Percentiles rank a stretch among this genome's conserved stretches.
phyloP scores from a whole-genome alignment of 2,329 filamentous ascomycete genomes.

The Fonsecaea multimorphosa region DNA sequence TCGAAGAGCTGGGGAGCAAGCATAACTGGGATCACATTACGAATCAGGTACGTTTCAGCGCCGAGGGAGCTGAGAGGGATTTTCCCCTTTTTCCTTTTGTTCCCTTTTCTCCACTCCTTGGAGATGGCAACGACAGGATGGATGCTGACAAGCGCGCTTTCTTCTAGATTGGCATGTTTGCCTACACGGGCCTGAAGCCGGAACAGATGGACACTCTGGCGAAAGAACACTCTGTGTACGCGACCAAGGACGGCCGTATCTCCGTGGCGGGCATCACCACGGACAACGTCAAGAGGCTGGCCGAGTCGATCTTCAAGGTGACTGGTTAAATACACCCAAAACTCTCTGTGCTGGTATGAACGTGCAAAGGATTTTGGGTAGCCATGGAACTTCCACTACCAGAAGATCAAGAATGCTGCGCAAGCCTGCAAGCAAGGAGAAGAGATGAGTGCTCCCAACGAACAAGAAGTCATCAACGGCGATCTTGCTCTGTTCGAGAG shows the following conservation, averaged over 20 bases:
- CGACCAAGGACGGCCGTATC: slow-evolving; percentile 74
- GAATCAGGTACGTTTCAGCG: slow-evolving; percentile 63
- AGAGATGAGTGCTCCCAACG: not conserved
- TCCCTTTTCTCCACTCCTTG: not conserved
- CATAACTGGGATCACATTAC: slow-evolving; percentile 99
- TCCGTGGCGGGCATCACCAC: slow-evolving; percentile 58
- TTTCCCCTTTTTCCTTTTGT: not conserved
- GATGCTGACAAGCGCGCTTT: not conserved
- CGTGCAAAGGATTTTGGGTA: not conserved
- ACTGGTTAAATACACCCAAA: slow-evolving; percentile 48
- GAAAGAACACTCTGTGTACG: slow-evolving; percentile 97
- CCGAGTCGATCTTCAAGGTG: slow-evolving; percentile 59
- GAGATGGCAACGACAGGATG: not conserved
- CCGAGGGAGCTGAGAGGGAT: not conserved
- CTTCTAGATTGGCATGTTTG: slow-evolving; percentile 92
- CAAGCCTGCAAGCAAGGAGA: not conserved
- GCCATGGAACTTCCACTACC: not conserved
- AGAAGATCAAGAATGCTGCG: not conserved
- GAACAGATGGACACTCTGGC: slow-evolving; percentile 91
- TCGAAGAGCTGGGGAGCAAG: slow-evolving; percentile 92
- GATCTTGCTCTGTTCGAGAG: not conserved
- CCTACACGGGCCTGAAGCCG: slow-evolving; percentile 89
- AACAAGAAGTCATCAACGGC: not conserved
- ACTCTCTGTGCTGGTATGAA: not conserved
- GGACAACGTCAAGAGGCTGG: slow-evolving; percentile 57